These are phyloP conservation scores for Lepraria neglecta DNA, from an alignment of 495 filamentous ascomycete species.

Conservation along the genomic window DNA sequence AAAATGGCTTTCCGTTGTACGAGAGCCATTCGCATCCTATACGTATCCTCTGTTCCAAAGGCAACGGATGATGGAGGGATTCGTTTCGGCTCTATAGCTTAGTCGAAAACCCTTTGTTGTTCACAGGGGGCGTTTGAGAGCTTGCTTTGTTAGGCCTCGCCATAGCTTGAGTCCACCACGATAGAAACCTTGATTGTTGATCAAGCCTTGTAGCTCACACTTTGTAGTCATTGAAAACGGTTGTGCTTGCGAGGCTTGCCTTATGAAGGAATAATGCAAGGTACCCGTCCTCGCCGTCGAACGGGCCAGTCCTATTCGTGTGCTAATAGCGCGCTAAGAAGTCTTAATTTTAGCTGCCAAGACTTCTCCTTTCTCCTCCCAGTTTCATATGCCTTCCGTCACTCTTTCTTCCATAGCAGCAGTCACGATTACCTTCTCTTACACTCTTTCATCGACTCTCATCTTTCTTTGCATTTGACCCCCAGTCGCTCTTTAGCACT, in stretches of 20 bases:
- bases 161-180: background rate
- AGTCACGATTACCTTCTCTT: constrained; percentile 10
- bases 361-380: constrained; percentile 15
- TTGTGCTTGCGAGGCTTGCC: background rate
- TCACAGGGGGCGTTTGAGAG: background rate
- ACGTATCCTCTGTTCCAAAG: background rate
- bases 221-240: background rate
- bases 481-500: constrained; percentile 28
- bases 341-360: background rate
- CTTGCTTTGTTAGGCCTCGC: background rate
- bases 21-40: background rate
- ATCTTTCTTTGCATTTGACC: constrained; percentile 18
- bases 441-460: constrained; percentile 2
- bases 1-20: background rate
- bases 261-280: constrained; percentile 5
- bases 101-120: background rate
- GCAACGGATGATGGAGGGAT: background rate
- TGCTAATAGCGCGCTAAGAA: background rate
- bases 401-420: constrained; percentile 10
- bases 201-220: background rate
- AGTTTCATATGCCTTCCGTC: constrained; percentile 20
- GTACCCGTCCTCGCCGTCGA: background rate
- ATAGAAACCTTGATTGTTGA: background rate
- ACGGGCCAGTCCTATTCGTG: background rate
- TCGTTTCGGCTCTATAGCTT: background rate